Percentiles rank a stretch among this genome's conserved stretches.
These are phyloP conservation scores for Rhizopogon vinicolor DNA, from an alignment of 768 basidiomycete species.

Conservation along the genomic window DNA sequence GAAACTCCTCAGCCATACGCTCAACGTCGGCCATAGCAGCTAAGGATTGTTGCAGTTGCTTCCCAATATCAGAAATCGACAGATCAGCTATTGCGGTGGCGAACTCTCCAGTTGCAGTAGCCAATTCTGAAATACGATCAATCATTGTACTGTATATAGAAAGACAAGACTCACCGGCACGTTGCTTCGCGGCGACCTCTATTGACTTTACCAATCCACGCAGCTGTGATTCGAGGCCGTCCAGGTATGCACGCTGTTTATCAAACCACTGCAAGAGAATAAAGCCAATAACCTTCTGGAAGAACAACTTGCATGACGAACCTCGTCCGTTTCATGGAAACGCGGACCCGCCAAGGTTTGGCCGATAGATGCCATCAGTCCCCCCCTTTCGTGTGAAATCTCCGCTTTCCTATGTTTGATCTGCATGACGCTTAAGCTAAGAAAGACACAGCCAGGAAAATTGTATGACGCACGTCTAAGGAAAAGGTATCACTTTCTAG, in stretches of 20 bases:
- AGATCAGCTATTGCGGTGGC: conserved; percentile 66
- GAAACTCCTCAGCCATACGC: conserved; percentile 66
- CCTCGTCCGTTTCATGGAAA: conserved; percentile 88
- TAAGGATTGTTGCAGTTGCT: conserved; percentile 67
- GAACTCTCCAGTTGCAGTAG: conserved; percentile 73
- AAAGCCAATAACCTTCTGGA: not conserved
- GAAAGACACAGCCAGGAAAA: not conserved
- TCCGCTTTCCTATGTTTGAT: conserved; percentile 87
- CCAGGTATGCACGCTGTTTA: conserved; percentile 76
- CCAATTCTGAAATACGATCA: conserved; percentile 47
- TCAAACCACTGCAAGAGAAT: conserved; percentile 81
- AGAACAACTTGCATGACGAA: conserved; percentile 20
- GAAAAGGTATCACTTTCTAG: conserved; percentile 91
- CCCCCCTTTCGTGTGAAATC: conserved; percentile 70
- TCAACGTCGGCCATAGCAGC: conserved; percentile 71
- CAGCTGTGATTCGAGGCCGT: conserved; percentile 86
- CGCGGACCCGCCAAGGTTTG: conserved; percentile 73
- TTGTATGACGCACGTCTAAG: conserved; percentile 63
- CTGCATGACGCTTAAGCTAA: conserved; percentile 32
- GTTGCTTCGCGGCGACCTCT: conserved; percentile 78
- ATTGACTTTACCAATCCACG: conserved; percentile 85
- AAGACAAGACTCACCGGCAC: conserved; percentile 48
- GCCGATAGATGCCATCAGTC: conserved; percentile 80
- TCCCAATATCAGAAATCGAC: conserved; percentile 70
- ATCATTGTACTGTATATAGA: not conserved